A percentile compares a stretch with the other conserved stretches of the same genome.
Evolutionary conservation across 2,329 filamentous ascomycete species (phyloP).

Genomic region (Fusarium piperis): DNA sequence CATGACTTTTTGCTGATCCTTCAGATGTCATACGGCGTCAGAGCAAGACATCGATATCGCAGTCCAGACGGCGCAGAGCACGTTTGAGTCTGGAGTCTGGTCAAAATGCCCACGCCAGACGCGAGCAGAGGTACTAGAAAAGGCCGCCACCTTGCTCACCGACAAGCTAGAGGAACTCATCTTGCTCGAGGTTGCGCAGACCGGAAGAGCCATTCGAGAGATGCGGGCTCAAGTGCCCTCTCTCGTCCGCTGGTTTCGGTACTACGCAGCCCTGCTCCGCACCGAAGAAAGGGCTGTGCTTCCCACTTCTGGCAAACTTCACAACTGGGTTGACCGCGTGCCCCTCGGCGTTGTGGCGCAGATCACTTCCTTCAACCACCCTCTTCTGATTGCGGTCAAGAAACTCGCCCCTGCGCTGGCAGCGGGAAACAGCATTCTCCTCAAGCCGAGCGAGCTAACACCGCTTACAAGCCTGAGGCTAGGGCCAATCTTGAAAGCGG

Average conservation of each 20-base stretch:
- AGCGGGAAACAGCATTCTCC: slow-evolving; percentile 66
- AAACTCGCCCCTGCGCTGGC: slow-evolving; percentile 70
- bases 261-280: slow-evolving; percentile 74
- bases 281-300: slow-evolving; percentile 73
- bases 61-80: slow-evolving; percentile 63
- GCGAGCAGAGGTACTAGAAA: slow-evolving; percentile 71
- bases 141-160: slow-evolving; percentile 64
- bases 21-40: slow-evolving; percentile 45
- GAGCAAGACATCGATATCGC: slow-evolving; percentile 42
- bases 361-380: slow-evolving; percentile 69
- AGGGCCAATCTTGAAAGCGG: slow-evolving; percentile 68
- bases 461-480: slow-evolving; percentile 70
- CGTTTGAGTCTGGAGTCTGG: slow-evolving; percentile 75
- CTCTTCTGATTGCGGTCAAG: slow-evolving; percentile 66
- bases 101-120: slow-evolving; percentile 64
- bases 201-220: slow-evolving; percentile 73
- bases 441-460: slow-evolving; percentile 72
- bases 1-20: neutral
- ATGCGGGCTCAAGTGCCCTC: slow-evolving; percentile 76
- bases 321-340: slow-evolving; percentile 64
- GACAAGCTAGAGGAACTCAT: slow-evolving; percentile 65
- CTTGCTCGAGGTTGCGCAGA: slow-evolving; percentile 72
- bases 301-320: slow-evolving; percentile 69
- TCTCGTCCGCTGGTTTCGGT: slow-evolving; percentile 75
- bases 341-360: slow-evolving; percentile 67